Percentiles rank a stretch among this genome's conserved stretches.
These are phyloP conservation scores for Aspergillus tamarii DNA, from an alignment of 2,329 filamentous ascomycete species.

Conservation along the genomic window DNA sequence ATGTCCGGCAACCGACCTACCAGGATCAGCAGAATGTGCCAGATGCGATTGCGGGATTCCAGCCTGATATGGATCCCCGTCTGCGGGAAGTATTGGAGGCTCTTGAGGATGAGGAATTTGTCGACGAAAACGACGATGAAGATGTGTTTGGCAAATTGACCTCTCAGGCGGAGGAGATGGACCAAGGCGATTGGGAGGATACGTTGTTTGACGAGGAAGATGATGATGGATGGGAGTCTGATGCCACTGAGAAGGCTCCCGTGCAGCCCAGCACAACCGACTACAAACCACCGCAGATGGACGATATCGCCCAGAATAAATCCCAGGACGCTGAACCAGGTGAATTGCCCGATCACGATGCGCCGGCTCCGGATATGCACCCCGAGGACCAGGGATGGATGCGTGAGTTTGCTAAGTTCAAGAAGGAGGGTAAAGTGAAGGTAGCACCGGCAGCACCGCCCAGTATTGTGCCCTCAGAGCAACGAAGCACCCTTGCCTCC, in stretches of 20 bases:
- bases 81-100: conserved; percentile 90
- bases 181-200: conserved; percentile 78
- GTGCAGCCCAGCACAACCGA: conserved; percentile 37
- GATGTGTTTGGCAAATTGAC: conserved; percentile 77
- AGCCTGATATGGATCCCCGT: conserved; percentile 96
- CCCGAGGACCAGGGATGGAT: conserved; percentile 83
- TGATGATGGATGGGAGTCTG: conserved; percentile 92
- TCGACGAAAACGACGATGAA: conserved; percentile 77
- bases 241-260: conserved; percentile 80
- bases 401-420: conserved; percentile 91
- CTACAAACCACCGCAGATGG: conserved; percentile 9
- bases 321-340: conserved; percentile 26
- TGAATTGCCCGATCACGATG: conserved; percentile 42
- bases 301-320: conserved; percentile 12
- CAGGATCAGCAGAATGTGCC: conserved; percentile 92
- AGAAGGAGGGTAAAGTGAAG: conserved; percentile 68
- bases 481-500: conserved; percentile 47
- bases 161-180: conserved; percentile 69
- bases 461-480: conserved; percentile 43
- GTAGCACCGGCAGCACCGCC: conserved; percentile 39
- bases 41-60: conserved; percentile 87
- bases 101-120: conserved; percentile 91
- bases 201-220: conserved; percentile 58
- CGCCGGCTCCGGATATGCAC: conserved; percentile 47
- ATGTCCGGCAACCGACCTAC: conserved; percentile 75